Conservation (phyloP, 345 rosid species). For the Citrus sp. region DNA sequence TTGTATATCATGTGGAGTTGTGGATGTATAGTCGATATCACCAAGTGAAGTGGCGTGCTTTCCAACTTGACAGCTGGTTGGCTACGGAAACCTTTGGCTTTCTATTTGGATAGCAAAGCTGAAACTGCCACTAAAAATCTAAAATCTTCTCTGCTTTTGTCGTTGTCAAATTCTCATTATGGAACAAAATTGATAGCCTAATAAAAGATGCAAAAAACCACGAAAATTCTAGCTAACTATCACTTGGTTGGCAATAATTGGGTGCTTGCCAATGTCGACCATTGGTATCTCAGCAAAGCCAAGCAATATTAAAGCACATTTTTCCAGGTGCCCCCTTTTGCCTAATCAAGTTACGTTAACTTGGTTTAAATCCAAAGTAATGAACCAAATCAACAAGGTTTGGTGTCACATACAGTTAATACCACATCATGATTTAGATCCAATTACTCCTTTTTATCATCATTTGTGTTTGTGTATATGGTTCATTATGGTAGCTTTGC, state of each 20-base stretch:
- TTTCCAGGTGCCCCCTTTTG: slow-evolving; percentile 4
- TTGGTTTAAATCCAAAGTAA: slow-evolving; percentile 11
- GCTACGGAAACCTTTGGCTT: slow-evolving; percentile 19
- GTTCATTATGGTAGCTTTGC: not conserved
- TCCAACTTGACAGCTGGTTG: slow-evolving; percentile 26
- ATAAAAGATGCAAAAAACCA: not conserved
- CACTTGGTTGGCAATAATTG: not conserved
- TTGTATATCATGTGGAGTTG: too few relatives aligned
- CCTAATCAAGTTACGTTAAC: not conserved
- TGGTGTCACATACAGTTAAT: not conserved
- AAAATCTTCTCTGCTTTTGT: not conserved
- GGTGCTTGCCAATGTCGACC: slow-evolving; percentile 7
- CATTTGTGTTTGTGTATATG: not conserved
- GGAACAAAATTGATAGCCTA: not conserved
- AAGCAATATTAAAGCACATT: not conserved
- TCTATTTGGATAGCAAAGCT: slow-evolving; percentile 7
- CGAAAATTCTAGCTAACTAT: not conserved
- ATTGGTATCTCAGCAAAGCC: not conserved
- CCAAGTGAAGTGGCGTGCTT: slow-evolving; percentile 13
- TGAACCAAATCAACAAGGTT: slow-evolving; percentile 5
- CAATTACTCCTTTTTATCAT: not conserved
- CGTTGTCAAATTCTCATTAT: not conserved
- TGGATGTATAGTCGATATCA: not conserved
- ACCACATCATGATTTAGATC: not conserved
- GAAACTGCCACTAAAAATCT: not conserved